phyloP scores from a whole-genome alignment of 345 rosid genomes.

The Pistacia atlantica region DNA sequence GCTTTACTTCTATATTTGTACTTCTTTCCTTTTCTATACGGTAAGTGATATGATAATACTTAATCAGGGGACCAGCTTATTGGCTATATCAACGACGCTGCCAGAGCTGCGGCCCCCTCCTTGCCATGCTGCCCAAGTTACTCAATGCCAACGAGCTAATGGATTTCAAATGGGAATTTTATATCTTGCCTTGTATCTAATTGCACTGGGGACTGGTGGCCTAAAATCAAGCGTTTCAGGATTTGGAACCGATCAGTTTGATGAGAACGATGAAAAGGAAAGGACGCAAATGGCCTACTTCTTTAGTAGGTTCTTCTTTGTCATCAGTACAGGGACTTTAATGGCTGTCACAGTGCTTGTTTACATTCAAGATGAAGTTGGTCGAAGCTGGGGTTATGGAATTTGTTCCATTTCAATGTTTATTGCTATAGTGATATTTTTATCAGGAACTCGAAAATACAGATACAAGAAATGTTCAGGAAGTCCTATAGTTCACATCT shows the following conservation, averaged over 20 bases:
- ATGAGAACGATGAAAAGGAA: conserved; percentile 56
- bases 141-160: conserved; percentile 53
- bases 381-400: conserved; percentile 67
- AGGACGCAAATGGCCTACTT: conserved; percentile 59
- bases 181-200: conserved; percentile 53
- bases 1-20: not conserved
- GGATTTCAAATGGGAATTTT: conserved; percentile 74
- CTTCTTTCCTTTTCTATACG: not conserved
- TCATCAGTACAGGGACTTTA: conserved; percentile 61
- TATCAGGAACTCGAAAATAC: conserved; percentile 60
- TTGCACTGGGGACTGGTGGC: conserved; percentile 74
- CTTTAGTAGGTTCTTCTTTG: conserved; percentile 71
- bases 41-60: not conserved
- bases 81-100: conserved; percentile 58
- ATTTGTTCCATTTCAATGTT: conserved; percentile 64
- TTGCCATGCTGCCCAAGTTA: conserved; percentile 35
- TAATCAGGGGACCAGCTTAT: conserved; percentile 70
- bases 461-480: conserved; percentile 78
- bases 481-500: conserved; percentile 77
- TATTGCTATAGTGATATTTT: conserved; percentile 52
- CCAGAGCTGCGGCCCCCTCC: conserved; percentile 71
- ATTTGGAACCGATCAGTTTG: conserved; percentile 72
- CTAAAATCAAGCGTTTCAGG: conserved; percentile 76
- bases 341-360: conserved; percentile 63
- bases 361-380: conserved; percentile 60